Base-by-base conservation (phyloP, 495 filamentous ascomycete species). In the Tuber umbilicatum region DNA sequence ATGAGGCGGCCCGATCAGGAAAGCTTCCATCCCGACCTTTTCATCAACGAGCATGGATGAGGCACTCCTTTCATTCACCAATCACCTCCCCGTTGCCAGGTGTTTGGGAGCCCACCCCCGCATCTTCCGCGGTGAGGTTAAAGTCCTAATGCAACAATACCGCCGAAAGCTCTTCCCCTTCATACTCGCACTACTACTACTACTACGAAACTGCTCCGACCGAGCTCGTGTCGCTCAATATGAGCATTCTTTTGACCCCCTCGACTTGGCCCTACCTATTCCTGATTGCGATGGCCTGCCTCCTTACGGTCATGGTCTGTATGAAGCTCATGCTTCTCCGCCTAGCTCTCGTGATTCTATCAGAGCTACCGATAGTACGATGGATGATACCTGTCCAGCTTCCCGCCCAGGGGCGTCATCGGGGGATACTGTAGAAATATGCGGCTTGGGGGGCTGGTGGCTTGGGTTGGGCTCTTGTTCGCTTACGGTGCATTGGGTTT, bases 311-410 rank as follows among this genome's bases (percentile, higher is more conserved):
- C n/a, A 14, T 16, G 16, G 31, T 79, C 45, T 69, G 42, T 38
- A 69, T 80, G 17, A 79, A 80, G 55, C 43, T 80, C 31, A 74
- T 79, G 67, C 78, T 80, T 27, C 38, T 80, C 14, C 74, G 78
- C 14, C 74, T 80, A 19, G 77, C 77, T 9, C 43, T 80, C 42
- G 42, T 79, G 41, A 80, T 80, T 47, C 80, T 80, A 40, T 73
- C 55, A 41, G 77, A 78, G 31, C 35, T 76, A n/a, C 79, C 79
- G 10, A 42, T 80, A 31, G 31, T 80, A 37, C 78, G 79, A 14
- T 69, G 45, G 27, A 43, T 80, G 14, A 38, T 80, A 41, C 40
- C 67, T 67, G 45, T 80, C 41, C 71, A 80, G 23, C 71, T 69
- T 35, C 75, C 77, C 37, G 47, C 31, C 2, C 71, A 41, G n/a